These are phyloP conservation scores for Colletotrichum truncatum DNA, from an alignment of 2,329 filamentous ascomycete species.

Conservation along the genomic window DNA sequence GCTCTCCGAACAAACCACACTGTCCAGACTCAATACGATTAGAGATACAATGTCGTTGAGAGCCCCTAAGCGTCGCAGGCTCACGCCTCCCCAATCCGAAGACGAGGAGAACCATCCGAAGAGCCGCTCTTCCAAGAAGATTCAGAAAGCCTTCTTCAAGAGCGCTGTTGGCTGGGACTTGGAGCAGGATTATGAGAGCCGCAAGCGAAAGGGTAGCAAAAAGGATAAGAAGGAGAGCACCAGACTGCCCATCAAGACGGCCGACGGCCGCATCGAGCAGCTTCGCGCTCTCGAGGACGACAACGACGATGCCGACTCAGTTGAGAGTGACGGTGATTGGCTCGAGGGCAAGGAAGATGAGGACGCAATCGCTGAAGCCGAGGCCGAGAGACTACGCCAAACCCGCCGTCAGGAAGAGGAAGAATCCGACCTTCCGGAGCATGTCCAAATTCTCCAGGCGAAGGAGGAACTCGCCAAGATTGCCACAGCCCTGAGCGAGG, in stretches of 20 bases:
- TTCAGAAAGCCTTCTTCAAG: conserved; percentile 74
- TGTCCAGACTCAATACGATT: not conserved
- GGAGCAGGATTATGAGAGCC: conserved; percentile 89
- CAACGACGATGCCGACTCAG: conserved; percentile 67
- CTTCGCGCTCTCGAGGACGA: conserved; percentile 62
- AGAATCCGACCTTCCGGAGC: conserved; percentile 73
- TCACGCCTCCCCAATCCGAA: conserved; percentile 61
- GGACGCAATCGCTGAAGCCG: conserved; percentile 58
- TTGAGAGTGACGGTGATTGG: conserved; percentile 70
- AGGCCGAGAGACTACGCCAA: conserved; percentile 46
- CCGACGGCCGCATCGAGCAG: conserved; percentile 76
- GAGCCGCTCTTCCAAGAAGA: conserved; percentile 43
- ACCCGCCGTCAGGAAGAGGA: conserved; percentile 49
- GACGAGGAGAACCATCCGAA: conserved; percentile 48
- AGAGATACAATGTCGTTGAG: conserved; percentile 53
- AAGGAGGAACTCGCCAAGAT: conserved; percentile 93
- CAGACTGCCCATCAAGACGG: conserved; percentile 86
- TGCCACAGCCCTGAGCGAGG: conserved; percentile 84
- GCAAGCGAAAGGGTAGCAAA: conserved; percentile 78
- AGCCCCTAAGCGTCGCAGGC: conserved; percentile 65
- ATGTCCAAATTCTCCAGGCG: conserved; percentile 83
- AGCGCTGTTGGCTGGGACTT: conserved; percentile 87
- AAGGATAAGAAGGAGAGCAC: conserved; percentile 77
- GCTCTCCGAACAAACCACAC: not conserved
- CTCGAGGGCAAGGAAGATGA: conserved; percentile 68